phyloP scores from a whole-genome alignment of 768 basidiomycete genomes.

The Cystobasidium ongulense region DNA sequence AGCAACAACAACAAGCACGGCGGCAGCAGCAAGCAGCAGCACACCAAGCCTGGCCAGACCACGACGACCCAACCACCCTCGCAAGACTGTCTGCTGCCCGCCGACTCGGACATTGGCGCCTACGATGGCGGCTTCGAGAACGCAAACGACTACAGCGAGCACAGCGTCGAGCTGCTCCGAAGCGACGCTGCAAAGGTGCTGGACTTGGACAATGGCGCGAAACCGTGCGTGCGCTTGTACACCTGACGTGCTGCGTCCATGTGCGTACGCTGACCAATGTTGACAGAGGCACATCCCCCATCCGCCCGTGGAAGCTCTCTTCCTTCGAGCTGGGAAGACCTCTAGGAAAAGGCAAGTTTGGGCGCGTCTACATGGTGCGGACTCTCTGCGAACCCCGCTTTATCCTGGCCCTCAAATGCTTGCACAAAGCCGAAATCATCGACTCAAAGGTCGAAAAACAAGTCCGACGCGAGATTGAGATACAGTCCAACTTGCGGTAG shows the following conservation, averaged over 20 bases:
- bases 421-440: conserved; percentile 94
- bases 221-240: conserved; percentile 35
- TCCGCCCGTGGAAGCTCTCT: conserved; percentile 65
- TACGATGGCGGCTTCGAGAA: conserved; percentile 97
- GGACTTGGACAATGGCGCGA: conserved; percentile 67
- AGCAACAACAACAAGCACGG: too few relatives aligned
- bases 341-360: conserved; percentile 98
- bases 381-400: conserved; percentile 80
- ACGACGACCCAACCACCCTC: background rate
- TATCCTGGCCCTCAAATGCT: conserved; percentile 91
- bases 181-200: conserved; percentile 58
- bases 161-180: background rate
- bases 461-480: conserved; percentile 93
- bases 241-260: too few relatives aligned
- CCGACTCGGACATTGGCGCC: conserved; percentile 20
- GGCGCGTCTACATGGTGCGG: conserved; percentile 95
- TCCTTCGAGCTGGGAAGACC: conserved; percentile 91
- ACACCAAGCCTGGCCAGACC: background rate
- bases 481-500: conserved; percentile 77
- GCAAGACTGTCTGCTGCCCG: background rate
- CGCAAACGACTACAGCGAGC: conserved; percentile 51
- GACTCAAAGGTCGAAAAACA: conserved; percentile 89
- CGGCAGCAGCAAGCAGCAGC: too few relatives aligned
- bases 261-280: background rate
- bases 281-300: background rate